These are phyloP conservation scores for Crithidia brevicula DNA, from an alignment of 208 protist species.

Conservation along the genomic window DNA sequence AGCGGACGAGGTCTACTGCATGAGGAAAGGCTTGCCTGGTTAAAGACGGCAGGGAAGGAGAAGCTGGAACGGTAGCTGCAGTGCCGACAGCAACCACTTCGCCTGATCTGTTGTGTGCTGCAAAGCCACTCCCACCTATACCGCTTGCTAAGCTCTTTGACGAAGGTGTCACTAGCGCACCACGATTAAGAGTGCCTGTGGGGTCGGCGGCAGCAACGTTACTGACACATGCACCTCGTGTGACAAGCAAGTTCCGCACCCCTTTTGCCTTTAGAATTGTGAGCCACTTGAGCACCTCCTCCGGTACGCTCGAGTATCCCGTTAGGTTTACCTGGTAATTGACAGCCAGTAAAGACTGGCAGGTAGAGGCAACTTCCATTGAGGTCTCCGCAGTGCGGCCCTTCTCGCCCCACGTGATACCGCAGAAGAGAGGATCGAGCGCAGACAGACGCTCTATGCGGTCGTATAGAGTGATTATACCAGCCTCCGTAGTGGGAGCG, in stretches of 20 bases:
- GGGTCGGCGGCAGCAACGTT: not conserved
- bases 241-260: slow-evolving; percentile 94
- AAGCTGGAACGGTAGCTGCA: not conserved
- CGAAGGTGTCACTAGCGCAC: too few species aligned
- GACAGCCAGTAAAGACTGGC: slow-evolving; percentile 74
- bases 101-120: not conserved
- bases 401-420: slow-evolving; percentile 94
- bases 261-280: slow-evolving; percentile 70
- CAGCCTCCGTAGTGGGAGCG: slow-evolving; percentile 88
- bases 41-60: not conserved
- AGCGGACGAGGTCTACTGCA: slow-evolving; percentile 91
- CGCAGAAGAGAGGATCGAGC: slow-evolving; percentile 87
- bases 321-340: slow-evolving; percentile 96
- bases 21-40: slow-evolving; percentile 65
- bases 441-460: slow-evolving; percentile 81
- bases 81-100: not conserved
- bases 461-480: slow-evolving; percentile 81
- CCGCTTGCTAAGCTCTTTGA: too few species aligned
- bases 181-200: too few species aligned
- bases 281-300: slow-evolving; percentile 71
- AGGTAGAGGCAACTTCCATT: slow-evolving; percentile 73
- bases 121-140: not conserved
- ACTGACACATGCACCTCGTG: slow-evolving; percentile 72
- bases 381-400: slow-evolving; percentile 81
- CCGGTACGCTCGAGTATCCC: slow-evolving; percentile 76